Base-by-base conservation (phyloP, 192 early-diverging fungal genomes). In the Coemansia sp. region DNA sequence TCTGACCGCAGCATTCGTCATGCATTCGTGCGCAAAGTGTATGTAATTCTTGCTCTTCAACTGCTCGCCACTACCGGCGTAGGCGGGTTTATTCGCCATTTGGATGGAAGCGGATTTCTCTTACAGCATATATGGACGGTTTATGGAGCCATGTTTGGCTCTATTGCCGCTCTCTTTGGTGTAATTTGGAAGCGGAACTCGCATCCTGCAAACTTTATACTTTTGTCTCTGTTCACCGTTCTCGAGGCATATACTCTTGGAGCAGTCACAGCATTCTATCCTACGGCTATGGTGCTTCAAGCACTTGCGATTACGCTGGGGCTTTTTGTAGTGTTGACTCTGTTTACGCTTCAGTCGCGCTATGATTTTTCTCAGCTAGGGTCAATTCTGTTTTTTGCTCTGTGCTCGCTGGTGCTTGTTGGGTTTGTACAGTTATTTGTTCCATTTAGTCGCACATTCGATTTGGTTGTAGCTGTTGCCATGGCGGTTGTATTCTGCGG, bases 301-400 rank as follows among this genome's bases (percentile, higher is more conserved):
- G 90, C 88, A 0, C 72, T 88, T 45, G 74, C 87, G 12, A 81
- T 92, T 36, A 91, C 87, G 10, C 79, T 86, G 21, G 80, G 83
- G 7, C 57, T 92, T 37, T 91, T 92, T 65, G 53, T 86, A 45
- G 83, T 66, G 20, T 64, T 92, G 60, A 92, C 88, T 3, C 59
- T 92, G 31, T 92, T 92, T 59, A 87, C 90, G 0, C 23, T 91
- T 38, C 88, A 92, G 68, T 87, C 86, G 10, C 81, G 85, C 78
- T 85, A 79, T 52, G 84, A 86, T 72, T 88, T 88, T 68, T 81
- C 79, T 33, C 81, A 74, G 40, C 68, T 86, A 65, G 81, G 68
- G 12, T 73, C 86, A 19, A 72, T 83, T 43, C 65, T 92, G 18
- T 83, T 75, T 55, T 81, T 82, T 42, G 68, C 79, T n/a, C 68